Evolutionary conservation across 495 filamentous ascomycete species (phyloP).

Genomic region (Daldinia caldariorum): DNA sequence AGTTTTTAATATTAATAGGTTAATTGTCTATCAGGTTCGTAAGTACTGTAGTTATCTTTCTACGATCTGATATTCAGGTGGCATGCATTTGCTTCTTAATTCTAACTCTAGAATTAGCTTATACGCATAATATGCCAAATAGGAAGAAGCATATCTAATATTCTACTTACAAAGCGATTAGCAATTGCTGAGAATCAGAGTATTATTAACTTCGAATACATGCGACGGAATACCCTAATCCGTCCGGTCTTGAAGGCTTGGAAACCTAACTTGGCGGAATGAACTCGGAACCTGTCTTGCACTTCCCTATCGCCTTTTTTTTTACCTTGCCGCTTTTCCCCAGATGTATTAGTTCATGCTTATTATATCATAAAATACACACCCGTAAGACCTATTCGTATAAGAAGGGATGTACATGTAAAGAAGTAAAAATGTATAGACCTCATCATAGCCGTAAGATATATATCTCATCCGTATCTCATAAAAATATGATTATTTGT

Average conservation of each 20-base stretch:
- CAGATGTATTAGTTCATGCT: conserved; percentile 10
- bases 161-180: conserved; percentile 11
- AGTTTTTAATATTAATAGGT: conserved; percentile 21
- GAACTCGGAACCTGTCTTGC: background rate
- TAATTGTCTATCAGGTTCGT: no score
- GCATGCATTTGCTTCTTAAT: background rate
- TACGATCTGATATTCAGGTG: background rate
- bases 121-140: background rate
- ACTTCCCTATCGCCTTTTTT: background rate
- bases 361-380: no score
- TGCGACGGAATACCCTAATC: background rate
- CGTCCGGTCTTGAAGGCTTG: background rate
- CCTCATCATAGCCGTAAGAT: background rate
- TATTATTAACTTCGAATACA: background rate
- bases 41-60: no score
- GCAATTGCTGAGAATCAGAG: background rate
- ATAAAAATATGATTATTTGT: conserved; percentile 11
- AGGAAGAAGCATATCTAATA: background rate
- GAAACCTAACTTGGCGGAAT: background rate
- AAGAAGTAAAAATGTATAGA: no score
- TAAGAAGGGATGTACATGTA: no score
- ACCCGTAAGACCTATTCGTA: no score
- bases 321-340: background rate
- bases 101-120: background rate
- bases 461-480: background rate